phyloP scores from a whole-genome alignment of 768 basidiomycete genomes.

The Trametes cinnabarina region DNA sequence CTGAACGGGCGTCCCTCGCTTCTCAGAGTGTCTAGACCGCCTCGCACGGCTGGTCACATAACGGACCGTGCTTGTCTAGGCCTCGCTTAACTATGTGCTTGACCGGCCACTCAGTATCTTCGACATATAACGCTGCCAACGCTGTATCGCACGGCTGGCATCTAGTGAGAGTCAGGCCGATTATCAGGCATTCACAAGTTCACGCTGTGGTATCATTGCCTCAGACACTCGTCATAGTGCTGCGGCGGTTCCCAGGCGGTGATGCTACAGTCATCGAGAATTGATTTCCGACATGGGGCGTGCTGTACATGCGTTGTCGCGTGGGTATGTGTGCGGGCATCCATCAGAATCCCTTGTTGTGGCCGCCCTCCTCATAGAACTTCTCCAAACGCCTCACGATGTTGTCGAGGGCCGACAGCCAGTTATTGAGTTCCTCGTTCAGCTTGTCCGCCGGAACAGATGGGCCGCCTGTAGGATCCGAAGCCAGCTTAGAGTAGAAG shows the following conservation, averaged over 20 bases:
- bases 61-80: neutral
- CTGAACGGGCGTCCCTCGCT: neutral
- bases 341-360: conserved; percentile 44
- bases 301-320: conserved; percentile 14
- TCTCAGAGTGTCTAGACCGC: neutral
- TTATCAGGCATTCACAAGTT: neutral
- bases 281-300: conserved; percentile 4
- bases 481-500: conserved; percentile 56
- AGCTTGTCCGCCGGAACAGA: conserved; percentile 43
- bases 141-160: conserved; percentile 1
- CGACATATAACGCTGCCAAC: neutral
- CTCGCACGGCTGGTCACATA: neutral
- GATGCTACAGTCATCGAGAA: conserved; percentile 4
- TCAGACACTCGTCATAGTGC: neutral
- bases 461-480: conserved; percentile 34
- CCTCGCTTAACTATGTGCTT: neutral
- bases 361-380: conserved; percentile 42
- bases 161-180: conserved; percentile 11
- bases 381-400: conserved; percentile 48
- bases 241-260: conserved; percentile 10
- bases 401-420: conserved; percentile 50
- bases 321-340: conserved; percentile 1
- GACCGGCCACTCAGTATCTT: neutral
- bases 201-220: neutral
- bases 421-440: conserved; percentile 46